These are phyloP conservation scores for Phyllostachys edulis DNA, from an alignment of 176 grass and related monocot species.

Conservation along the genomic window DNA sequence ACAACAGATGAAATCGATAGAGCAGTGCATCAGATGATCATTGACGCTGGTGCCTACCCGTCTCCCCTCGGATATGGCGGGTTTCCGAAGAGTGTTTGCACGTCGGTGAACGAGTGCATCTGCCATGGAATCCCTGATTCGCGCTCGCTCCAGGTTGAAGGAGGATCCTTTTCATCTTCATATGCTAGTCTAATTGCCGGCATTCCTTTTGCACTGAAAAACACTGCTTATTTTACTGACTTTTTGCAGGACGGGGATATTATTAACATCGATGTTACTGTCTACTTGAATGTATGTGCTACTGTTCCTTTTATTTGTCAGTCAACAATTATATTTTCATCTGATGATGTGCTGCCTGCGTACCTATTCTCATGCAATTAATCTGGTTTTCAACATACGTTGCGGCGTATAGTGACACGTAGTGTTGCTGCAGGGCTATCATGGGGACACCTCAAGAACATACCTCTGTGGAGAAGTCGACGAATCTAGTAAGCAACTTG, in stretches of 20 bases:
- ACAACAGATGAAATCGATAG: conserved; percentile 94
- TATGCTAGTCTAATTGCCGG: not conserved
- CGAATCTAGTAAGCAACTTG: conserved; percentile 59
- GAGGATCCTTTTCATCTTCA: not conserved
- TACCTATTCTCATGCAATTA: not conserved
- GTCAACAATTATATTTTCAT: not conserved
- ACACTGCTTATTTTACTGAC: not conserved
- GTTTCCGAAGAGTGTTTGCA: conserved; percentile 92
- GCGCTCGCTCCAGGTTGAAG: conserved; percentile 45
- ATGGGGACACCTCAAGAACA: conserved; percentile 94
- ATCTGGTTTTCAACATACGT: not conserved
- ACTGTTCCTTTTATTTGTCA: not conserved
- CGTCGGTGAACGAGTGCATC: conserved; percentile 93
- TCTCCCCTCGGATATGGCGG: conserved; percentile 84
- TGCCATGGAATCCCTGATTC: conserved; percentile 97
- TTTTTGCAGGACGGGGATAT: conserved; percentile 84
- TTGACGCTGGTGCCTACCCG: conserved; percentile 80
- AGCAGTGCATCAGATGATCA: conserved; percentile 88
- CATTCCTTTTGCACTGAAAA: not conserved
- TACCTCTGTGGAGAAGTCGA: conserved; percentile 86
- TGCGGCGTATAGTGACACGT: not conserved
- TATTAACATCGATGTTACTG: conserved; percentile 89
- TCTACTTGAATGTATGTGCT: conserved; percentile 81
- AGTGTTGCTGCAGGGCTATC: conserved; percentile 68
- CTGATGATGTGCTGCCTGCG: not conserved